Conservation (phyloP, 371 early-diverging fungal species). For the Entomophthora muscae region DNA sequence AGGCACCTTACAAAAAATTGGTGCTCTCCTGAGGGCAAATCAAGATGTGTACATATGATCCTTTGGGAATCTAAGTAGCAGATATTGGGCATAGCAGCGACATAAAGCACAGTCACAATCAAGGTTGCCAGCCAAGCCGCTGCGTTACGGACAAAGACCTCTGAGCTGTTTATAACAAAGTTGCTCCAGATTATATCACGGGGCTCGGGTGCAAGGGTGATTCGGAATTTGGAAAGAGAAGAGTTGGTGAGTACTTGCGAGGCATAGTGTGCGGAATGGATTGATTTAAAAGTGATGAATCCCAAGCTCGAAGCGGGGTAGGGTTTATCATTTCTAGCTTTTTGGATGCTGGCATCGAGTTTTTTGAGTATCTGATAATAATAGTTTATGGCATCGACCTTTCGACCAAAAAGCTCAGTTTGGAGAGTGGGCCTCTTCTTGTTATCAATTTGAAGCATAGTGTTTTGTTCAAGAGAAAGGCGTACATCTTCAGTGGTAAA, state of each 20-base stretch:
- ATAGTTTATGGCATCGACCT: constrained; percentile 17
- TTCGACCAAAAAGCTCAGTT: constrained; percentile 16
- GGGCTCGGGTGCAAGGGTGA: constrained; percentile 74
- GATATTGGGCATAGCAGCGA: constrained; percentile 32
- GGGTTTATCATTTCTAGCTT: not conserved
- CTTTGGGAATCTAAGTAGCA: not conserved
- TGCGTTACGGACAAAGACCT: not conserved
- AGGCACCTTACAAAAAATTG: too few species aligned
- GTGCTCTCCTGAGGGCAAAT: constrained; percentile 32
- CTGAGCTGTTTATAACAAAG: constrained; percentile 24
- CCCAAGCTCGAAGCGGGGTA: constrained; percentile 20
- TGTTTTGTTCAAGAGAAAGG: not conserved
- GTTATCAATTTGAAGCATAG: not conserved
- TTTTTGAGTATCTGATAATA: constrained; percentile 16
- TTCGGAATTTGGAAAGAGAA: constrained; percentile 28
- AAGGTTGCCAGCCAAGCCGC: not conserved
- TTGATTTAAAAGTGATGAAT: constrained; percentile 35
- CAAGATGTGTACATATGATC: constrained; percentile 15
- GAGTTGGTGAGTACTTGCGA: constrained; percentile 11
- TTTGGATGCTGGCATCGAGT: constrained; percentile 17
- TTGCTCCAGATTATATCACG: constrained; percentile 79
- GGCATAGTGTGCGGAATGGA: constrained; percentile 10
- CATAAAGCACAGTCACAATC: constrained; percentile 35
- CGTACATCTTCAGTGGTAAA: constrained; percentile 11
- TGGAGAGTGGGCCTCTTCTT: constrained; percentile 10